Evolutionary conservation across 805 yeast species (phyloP), one percentile per base, ranked within the genome.

Genomic region (Sugiyamaella lignohabitans): DNA sequence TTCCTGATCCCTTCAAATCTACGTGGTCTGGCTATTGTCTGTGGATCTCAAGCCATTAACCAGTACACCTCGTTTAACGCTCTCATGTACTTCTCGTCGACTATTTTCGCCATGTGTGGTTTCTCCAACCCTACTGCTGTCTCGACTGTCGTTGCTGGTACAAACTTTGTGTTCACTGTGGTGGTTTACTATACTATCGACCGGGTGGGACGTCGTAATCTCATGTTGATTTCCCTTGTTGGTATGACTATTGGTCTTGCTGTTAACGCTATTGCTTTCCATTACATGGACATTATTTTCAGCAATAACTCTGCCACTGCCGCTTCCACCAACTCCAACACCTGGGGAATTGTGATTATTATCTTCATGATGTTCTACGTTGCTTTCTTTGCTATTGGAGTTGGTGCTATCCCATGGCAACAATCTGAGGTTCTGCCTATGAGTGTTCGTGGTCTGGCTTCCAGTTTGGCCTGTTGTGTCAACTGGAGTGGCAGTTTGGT

Each of bases 381-480:
- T 41, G 96, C 95, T 2, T 80, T 83, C 46, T 91, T 87, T 63
- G 95, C 97, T 41, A 70, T 86, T 55, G 98, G 97, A 56, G 84
- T 87, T 55, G 98, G 98, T 68, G 88, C 89, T 64, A 91, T 87
- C 46, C 97, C 98, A 48, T 91, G 98, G 98, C 95, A 89, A 62
- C 97, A 93, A 62, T 85, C 93, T 49, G 98, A 91, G 67, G 70
- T 89, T 59, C 87, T 91, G 69, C 93, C 96, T 24, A 95, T 89
- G 73, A 78, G 80, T 52, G 96, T 91, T 34, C 80, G 98, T 63
- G 94, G 96, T 49, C 75, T 87, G 41, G 98, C 97, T 49, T 81
- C 87, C 6, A 85, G 95, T 49, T 82, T 79, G 58, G 88, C 96
- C 2, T 85, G 96, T 11, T 88, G 91, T n/a, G 80, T 89, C 37